Percentiles rank a stretch among this genome's conserved stretches.
Evolutionary conservation across 2,329 filamentous ascomycete species (phyloP).

Genomic region (Sarocladiaceae sp.): DNA sequence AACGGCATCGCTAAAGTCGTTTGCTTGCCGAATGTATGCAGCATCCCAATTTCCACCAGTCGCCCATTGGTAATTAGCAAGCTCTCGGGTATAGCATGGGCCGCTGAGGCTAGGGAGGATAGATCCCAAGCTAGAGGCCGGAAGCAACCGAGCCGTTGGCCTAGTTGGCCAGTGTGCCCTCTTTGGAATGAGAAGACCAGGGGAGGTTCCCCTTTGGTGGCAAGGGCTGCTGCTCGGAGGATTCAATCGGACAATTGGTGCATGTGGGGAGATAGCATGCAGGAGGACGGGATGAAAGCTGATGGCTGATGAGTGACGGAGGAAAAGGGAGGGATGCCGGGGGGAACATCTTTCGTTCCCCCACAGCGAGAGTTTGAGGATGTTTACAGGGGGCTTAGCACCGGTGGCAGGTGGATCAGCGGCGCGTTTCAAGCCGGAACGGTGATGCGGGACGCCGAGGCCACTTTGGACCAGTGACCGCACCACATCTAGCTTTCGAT

Average conservation of each 20-base stretch:
- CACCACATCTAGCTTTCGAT: neutral
- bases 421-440: slow-evolving; percentile 4
- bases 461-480: neutral
- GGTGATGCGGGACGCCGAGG: neutral
- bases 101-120: slow-evolving; percentile 1
- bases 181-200: neutral
- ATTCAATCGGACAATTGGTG: neutral
- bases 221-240: neutral
- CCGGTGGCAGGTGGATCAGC: neutral
- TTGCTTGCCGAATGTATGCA: neutral
- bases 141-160: slow-evolving; percentile 7
- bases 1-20: neutral
- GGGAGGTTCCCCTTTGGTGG: neutral
- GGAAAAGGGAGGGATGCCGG: neutral
- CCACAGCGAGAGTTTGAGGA: slow-evolving; percentile 3
- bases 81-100: slow-evolving; percentile 1
- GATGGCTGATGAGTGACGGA: neutral
- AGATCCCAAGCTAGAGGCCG: neutral
- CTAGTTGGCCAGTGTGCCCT: neutral
- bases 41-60: neutral
- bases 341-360: neutral
- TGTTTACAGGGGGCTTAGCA: neutral
- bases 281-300: neutral
- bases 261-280: neutral
- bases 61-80: neutral